Evolutionary conservation across 2,329 filamentous ascomycete genomes (phyloP), one percentile per base, ranked within the genome.

Genomic region (Aspergillus japonicus): DNA sequence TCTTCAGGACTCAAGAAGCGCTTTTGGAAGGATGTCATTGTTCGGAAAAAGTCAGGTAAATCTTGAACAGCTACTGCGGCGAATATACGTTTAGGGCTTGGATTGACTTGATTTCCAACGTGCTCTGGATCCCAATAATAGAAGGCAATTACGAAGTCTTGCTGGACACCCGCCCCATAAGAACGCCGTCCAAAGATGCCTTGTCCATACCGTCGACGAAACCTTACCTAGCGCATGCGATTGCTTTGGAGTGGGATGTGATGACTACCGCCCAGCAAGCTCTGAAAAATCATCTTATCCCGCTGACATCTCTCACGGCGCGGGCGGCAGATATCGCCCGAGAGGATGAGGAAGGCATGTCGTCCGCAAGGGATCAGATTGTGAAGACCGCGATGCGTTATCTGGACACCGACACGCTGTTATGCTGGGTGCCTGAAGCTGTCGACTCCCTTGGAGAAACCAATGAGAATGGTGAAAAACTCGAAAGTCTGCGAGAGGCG

Each of bases 201-300:
- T 81, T 99, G 68, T 85, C 83, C 1, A 70, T 98, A 29, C 93
- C 95, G 0, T 69, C 79, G 1, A 84, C 83, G 58, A 98, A 97
- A 78, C 87, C 87, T 33, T 85, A 92, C 69, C 88, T 98, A 44
- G 94, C 94, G 24, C 83, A 88, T 49, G 91, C 91, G 58, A 87
- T 99, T 63, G 95, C 94, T 3, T 79, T 96, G 49, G 95, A 99
- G 80, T 99, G 95, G 95, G 93, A 97, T 73, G 82, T 89, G 52
- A 84, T 99, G 62, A 84, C 88, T 24, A 90, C 90, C 14, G 87
- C 90, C 2, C 89, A 93, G 72, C 91, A 98, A 77, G 91, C 92
- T 0, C 84, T 93, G 44, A 91, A 89, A 74, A 86, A 90, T 60
- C 92, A 98, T 77, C 86, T 96, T 51, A 94, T 97, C 66, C 95